Conservation (phyloP, 108 stramenopile genomes). For the Pseudonitzschia multiseries region DNA sequence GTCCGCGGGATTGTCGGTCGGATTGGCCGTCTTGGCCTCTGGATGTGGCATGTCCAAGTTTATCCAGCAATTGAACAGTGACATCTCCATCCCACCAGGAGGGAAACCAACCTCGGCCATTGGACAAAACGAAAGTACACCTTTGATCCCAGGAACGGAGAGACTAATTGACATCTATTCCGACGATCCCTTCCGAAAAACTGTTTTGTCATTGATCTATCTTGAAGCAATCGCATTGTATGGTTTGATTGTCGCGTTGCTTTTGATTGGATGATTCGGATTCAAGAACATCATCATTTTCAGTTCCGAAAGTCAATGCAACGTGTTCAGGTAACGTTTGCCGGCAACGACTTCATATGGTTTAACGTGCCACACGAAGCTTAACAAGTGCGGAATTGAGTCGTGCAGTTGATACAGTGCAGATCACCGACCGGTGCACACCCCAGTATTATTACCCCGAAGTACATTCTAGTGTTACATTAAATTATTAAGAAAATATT, state of each 20-base stretch:
- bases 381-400: too few species aligned
- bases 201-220: slow-evolving; percentile 41
- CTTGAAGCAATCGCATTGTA: slow-evolving; percentile 68
- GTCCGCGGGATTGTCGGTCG: slow-evolving; percentile 54
- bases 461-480: too few species aligned
- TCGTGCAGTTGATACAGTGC: too few species aligned
- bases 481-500: too few species aligned
- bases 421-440: too few species aligned
- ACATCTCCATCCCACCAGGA: background rate
- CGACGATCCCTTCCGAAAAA: background rate
- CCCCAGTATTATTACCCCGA: too few species aligned
- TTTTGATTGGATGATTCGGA: slow-evolving; percentile 16
- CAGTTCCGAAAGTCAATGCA: too few species aligned
- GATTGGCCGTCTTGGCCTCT: slow-evolving; percentile 50
- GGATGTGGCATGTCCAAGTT: slow-evolving; percentile 55
- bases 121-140: background rate
- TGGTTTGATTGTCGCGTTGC: slow-evolving; percentile 64
- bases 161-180: background rate
- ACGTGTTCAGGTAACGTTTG: too few species aligned
- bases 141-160: background rate
- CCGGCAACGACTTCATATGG: too few species aligned
- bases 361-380: too few species aligned
- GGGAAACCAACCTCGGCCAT: slow-evolving; percentile 7
- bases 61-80: slow-evolving; percentile 32
- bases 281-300: too few species aligned